These are phyloP conservation scores for Eremothecium cymbalariae DNA, from an alignment of 1,139 yeast genomes.

Conservation along the genomic window DNA sequence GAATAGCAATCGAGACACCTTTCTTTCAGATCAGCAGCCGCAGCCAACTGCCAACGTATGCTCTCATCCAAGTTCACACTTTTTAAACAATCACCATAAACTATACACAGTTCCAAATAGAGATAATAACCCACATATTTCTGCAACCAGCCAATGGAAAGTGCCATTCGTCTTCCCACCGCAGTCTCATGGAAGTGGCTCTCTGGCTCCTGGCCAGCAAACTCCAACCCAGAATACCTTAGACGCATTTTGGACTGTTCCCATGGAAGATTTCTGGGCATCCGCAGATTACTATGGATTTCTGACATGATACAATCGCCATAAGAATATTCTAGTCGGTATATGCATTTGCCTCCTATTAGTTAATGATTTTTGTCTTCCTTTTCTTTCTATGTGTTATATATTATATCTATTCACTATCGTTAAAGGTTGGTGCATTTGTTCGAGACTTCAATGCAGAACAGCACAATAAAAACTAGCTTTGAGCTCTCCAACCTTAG, in stretches of 20 bases:
- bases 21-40: no score
- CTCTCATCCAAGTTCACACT: slow-evolving; percentile 9
- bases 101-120: no score
- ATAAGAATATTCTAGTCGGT: background rate
- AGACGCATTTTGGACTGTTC: slow-evolving; percentile 23
- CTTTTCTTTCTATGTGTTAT: no score
- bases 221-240: slow-evolving; percentile 5
- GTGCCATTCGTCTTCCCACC: background rate
- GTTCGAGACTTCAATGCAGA: no score
- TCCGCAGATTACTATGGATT: slow-evolving; percentile 40
- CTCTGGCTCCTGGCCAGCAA: background rate
- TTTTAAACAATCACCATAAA: no score
- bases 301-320: slow-evolving; percentile 21
- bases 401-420: no score
- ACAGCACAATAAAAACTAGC: no score
- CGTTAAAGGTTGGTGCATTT: no score
- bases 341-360: no score
- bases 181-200: background rate
- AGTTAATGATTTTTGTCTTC: no score
- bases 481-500: no score
- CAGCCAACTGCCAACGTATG: slow-evolving; percentile 30
- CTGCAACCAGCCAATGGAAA: background rate
- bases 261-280: slow-evolving; percentile 39
- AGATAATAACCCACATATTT: slow-evolving; percentile 5
- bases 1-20: slow-evolving; percentile 9